Evolutionary conservation across 495 filamentous ascomycete genomes (phyloP).

Genomic region (Aspergillus carlsbadensis): DNA sequence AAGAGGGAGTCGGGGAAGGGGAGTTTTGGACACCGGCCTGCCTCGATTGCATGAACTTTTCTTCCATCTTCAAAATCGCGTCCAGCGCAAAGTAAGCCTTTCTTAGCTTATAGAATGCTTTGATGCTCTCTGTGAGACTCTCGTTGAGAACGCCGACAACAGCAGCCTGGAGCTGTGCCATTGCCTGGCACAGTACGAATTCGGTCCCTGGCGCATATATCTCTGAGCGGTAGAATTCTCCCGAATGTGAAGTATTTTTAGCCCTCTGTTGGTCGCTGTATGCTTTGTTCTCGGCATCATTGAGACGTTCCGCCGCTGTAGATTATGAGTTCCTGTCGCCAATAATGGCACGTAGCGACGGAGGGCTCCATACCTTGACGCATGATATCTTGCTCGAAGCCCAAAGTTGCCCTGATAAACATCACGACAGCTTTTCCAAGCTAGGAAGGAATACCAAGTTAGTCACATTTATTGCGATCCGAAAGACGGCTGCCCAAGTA

Average conservation of each 20-base stretch:
- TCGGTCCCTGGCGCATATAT: slow-evolving; percentile 84
- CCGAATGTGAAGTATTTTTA: slow-evolving; percentile 47
- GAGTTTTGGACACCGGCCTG: slow-evolving; percentile 17
- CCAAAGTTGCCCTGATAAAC: slow-evolving; percentile 83
- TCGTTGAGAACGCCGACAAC: slow-evolving; percentile 89
- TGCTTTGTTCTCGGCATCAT: slow-evolving; percentile 76
- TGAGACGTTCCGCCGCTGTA: slow-evolving; percentile 67
- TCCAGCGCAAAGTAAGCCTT: slow-evolving; percentile 87
- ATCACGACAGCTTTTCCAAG: slow-evolving; percentile 77
- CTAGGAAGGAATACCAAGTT: slow-evolving; percentile 31
- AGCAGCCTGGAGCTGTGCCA: slow-evolving; percentile 86
- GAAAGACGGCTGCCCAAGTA: slow-evolving; percentile 10
- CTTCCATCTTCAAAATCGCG: slow-evolving; percentile 65
- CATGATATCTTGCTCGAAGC: slow-evolving; percentile 96
- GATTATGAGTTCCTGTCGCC: slow-evolving; percentile 3
- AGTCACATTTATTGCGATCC: slow-evolving; percentile 9
- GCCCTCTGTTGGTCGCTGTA: slow-evolving; percentile 75
- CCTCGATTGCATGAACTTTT: slow-evolving; percentile 49
- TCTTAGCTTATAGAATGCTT: slow-evolving; percentile 88
- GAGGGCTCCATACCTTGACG: slow-evolving; percentile 58
- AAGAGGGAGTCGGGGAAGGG: slow-evolving; percentile 17
- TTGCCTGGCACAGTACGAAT: slow-evolving; percentile 74
- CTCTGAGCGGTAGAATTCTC: slow-evolving; percentile 51
- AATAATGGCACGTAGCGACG: background rate
- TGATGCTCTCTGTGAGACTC: slow-evolving; percentile 86